These are phyloP conservation scores for Rubia yunnanensis DNA, from an alignment of 257 asterid species.

Conservation along the genomic window DNA sequence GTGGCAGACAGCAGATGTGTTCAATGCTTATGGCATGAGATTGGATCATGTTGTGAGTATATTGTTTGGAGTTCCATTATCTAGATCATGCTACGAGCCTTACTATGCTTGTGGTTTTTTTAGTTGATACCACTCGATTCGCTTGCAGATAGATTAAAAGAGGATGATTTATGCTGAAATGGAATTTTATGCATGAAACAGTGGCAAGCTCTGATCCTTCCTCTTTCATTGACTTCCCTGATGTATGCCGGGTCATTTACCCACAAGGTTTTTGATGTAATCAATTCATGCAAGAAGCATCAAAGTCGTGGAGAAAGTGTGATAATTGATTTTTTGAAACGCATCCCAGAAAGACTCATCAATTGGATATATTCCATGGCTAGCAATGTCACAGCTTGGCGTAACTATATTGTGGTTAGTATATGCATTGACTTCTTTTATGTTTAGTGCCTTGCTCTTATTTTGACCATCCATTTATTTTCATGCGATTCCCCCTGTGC, in stretches of 20 bases:
- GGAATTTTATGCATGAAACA: conserved; percentile 72
- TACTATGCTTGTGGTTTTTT: conserved; percentile 21
- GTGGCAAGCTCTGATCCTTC: conserved; percentile 85
- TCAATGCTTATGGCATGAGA: conserved; percentile 69
- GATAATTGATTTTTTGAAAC: conserved; percentile 24
- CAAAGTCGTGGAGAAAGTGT: conserved; percentile 26
- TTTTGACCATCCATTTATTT: not conserved
- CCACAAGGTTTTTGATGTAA: conserved; percentile 31
- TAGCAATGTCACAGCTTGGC: conserved; percentile 60
- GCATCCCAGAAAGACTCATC: conserved; percentile 19
- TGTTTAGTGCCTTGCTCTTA: not conserved
- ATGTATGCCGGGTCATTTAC: conserved; percentile 74
- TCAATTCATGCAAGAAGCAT: conserved; percentile 32
- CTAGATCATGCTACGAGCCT: not conserved
- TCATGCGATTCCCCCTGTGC: not conserved
- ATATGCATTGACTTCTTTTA: conserved; percentile 11
- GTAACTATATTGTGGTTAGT: conserved; percentile 91
- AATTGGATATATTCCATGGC: conserved; percentile 32
- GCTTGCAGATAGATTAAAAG: conserved; percentile 60
- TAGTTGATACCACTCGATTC: conserved; percentile 22
- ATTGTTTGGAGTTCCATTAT: not conserved
- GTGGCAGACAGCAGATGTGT: conserved; percentile 36
- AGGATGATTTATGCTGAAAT: conserved; percentile 63
- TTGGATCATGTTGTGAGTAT: conserved; percentile 61
- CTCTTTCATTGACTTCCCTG: conserved; percentile 71